phyloP scores from a whole-genome alignment of 139 green algal species.

The Dunaliella sp. region DNA sequence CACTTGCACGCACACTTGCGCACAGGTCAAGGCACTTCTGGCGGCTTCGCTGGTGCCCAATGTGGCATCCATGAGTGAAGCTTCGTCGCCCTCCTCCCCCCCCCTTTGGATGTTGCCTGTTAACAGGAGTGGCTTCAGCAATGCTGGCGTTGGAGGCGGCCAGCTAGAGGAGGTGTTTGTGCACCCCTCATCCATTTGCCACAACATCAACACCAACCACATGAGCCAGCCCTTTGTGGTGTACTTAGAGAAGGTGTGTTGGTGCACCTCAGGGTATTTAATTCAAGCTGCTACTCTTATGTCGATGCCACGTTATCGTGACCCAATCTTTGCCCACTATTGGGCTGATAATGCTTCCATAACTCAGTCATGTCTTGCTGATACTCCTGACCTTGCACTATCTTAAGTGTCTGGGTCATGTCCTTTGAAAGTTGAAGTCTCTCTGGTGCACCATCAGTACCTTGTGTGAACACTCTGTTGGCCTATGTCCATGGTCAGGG shows the following conservation, averaged over 20 bases:
- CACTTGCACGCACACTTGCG: not conserved
- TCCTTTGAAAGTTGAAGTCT: too few relatives aligned
- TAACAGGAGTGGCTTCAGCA: conserved; percentile 33
- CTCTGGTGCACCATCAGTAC: too few relatives aligned
- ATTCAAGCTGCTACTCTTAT: too few relatives aligned
- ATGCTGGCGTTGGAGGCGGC: not conserved
- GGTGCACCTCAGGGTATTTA: too few relatives aligned
- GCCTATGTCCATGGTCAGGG: too few relatives aligned
- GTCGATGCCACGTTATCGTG: too few relatives aligned
- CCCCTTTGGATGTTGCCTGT: conserved; percentile 46
- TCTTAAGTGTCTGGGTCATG: too few relatives aligned
- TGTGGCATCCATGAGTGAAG: conserved; percentile 71
- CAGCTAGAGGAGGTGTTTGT: conserved; percentile 51
- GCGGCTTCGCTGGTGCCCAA: conserved; percentile 84
- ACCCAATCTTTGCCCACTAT: too few relatives aligned
- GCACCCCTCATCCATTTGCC: conserved; percentile 67
- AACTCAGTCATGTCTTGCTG: too few relatives aligned
- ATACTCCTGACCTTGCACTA: too few relatives aligned
- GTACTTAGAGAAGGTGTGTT: conserved; percentile 80
- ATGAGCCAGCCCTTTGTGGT: conserved; percentile 71
- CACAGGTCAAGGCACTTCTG: conserved; percentile 78
- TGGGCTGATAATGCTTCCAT: too few relatives aligned
- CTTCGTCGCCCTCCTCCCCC: conserved; percentile 16
- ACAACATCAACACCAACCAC: conserved; percentile 40
- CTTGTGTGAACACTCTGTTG: too few relatives aligned